Evolutionary conservation across 305 asterid genomes (phyloP).

Genomic region (Fraxinus latifolia): DNA sequence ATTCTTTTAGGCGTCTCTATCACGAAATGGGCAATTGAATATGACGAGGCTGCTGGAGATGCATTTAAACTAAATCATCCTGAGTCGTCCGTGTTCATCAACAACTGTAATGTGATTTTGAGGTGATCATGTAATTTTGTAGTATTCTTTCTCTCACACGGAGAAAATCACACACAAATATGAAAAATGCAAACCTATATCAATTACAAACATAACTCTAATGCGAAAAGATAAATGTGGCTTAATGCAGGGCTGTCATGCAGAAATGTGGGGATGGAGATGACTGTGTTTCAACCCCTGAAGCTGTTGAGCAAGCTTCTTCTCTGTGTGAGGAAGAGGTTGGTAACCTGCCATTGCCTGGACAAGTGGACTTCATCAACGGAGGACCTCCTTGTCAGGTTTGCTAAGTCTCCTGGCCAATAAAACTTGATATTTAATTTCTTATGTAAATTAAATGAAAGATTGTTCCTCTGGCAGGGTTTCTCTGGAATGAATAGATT

Average conservation of each 20-base stretch:
- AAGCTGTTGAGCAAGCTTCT: conserved; percentile 59
- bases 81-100: conserved; percentile 60
- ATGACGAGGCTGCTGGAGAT: conserved; percentile 88
- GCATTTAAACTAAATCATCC: conserved; percentile 95
- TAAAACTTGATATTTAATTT: neutral
- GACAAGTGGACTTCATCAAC: neutral
- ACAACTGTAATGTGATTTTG: conserved; percentile 85
- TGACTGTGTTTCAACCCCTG: conserved; percentile 64
- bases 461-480: conserved; percentile 35
- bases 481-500: conserved; percentile 55
- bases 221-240: conserved; percentile 8
- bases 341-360: neutral
- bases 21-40: conserved; percentile 97
- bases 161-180: neutral
- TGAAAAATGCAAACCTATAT: neutral
- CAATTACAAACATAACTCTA: conserved; percentile 11
- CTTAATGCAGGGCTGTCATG: conserved; percentile 61
- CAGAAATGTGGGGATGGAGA: conserved; percentile 63
- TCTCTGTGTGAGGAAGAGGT: conserved; percentile 26
- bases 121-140: conserved; percentile 39
- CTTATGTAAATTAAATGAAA: neutral
- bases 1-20: conserved; percentile 50
- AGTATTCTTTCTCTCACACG: neutral
- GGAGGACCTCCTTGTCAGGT: conserved; percentile 2
- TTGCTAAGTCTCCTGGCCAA: neutral